Evolutionary conservation across 1,284 basidiomycete species (phyloP).

Genomic region (Rugosomyces carneus): DNA sequence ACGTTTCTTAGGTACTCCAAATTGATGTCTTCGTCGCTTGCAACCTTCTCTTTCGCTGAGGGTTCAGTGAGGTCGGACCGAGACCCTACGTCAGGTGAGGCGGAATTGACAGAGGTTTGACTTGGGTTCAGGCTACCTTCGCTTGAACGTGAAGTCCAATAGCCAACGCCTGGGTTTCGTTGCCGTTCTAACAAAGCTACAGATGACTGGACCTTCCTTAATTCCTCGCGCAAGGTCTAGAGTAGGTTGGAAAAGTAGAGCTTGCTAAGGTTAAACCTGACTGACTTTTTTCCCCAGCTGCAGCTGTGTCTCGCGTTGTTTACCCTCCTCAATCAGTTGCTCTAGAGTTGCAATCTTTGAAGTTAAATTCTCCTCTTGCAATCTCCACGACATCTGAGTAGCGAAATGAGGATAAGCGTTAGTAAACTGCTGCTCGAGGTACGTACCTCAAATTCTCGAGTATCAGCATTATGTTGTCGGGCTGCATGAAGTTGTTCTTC

Average conservation of each 20-base stretch:
- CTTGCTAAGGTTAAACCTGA: background rate
- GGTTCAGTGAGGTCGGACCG: conserved; percentile 37
- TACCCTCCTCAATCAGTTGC: conserved; percentile 57
- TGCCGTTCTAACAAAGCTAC: conserved; percentile 84
- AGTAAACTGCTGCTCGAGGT: background rate
- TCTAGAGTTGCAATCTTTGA: conserved; percentile 43
- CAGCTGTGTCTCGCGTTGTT: conserved; percentile 58
- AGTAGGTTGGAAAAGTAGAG: conserved; percentile 7
- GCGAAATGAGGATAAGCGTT: background rate
- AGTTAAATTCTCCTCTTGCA: conserved; percentile 38
- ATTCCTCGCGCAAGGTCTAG: conserved; percentile 82
- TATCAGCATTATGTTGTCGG: conserved; percentile 41
- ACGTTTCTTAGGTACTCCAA: conserved; percentile 95
- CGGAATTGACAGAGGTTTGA: conserved; percentile 42
- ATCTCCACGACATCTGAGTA: conserved; percentile 38
- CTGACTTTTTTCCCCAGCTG: conserved; percentile 69
- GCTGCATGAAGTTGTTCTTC: conserved; percentile 44
- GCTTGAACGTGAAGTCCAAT: conserved; percentile 62
- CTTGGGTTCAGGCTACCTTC: conserved; percentile 27
- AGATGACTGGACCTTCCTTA: conserved; percentile 89
- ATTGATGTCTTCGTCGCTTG: conserved; percentile 85
- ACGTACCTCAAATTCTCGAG: conserved; percentile 55
- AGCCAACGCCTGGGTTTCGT: conserved; percentile 88
- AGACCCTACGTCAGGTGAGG: conserved; percentile 36
- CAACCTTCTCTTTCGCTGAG: conserved; percentile 27